These are phyloP conservation scores for Bullera alba DNA, from an alignment of 768 basidiomycete species.

Conservation along the genomic window DNA sequence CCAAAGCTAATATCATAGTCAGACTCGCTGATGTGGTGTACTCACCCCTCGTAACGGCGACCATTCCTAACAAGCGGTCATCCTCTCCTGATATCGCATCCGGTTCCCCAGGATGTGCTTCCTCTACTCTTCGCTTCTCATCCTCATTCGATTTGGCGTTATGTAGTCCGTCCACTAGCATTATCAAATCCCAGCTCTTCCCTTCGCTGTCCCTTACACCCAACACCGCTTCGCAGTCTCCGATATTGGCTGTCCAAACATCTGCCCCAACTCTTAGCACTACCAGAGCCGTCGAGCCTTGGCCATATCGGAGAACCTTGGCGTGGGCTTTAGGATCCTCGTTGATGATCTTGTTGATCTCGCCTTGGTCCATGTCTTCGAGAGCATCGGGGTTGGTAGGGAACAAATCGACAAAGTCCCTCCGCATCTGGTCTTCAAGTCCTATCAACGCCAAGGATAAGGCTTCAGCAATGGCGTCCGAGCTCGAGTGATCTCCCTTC, in stretches of 20 bases:
- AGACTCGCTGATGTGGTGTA: no score
- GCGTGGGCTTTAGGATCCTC: not conserved
- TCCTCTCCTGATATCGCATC: not conserved
- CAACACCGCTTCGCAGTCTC: not conserved
- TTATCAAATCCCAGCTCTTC: not conserved
- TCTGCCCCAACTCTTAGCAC: not conserved
- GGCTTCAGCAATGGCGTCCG: not conserved
- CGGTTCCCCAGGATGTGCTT: not conserved
- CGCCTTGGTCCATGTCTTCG: not conserved
- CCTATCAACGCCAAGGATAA: not conserved
- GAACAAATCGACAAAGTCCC: not conserved
- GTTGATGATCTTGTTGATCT: not conserved
- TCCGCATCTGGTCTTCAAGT: not conserved
- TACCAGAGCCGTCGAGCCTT: not conserved
- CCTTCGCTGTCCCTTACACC: not conserved
- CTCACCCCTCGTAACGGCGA: not conserved
- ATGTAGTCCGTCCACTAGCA: not conserved
- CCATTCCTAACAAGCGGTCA: not conserved
- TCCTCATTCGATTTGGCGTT: not conserved
- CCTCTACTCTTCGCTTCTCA: not conserved
- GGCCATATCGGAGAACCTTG: not conserved
- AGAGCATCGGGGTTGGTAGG: not conserved
- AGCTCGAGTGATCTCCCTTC: not conserved
- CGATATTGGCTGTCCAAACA: not conserved
- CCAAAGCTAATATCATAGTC: not conserved